Conservation (phyloP, 805 yeast genomes). For the Barnettozyma populi region DNA sequence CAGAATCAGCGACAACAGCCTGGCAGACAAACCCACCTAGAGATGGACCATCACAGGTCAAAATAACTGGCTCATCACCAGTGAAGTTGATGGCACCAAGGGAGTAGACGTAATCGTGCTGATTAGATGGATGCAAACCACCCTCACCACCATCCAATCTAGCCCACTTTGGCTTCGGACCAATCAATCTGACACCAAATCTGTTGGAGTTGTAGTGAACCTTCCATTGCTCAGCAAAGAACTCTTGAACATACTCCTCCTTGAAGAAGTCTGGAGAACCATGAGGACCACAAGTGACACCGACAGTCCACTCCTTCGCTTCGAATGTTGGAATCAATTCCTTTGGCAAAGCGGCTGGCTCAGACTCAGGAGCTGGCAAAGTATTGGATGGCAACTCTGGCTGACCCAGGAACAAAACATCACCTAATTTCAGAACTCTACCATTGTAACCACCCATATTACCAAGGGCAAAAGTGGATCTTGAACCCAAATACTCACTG, state of each 20-base stretch:
- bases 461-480: conserved; percentile 94
- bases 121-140: conserved; percentile 97
- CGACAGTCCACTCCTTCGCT: conserved; percentile 64
- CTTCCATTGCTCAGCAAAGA: conserved; percentile 80
- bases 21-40: conserved; percentile 97
- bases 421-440: conserved; percentile 85
- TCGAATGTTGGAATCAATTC: conserved; percentile 31
- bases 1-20: conserved; percentile 92
- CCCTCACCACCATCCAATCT: conserved; percentile 96
- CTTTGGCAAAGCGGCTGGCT: conserved; percentile 54
- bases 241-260: conserved; percentile 64
- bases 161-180: conserved; percentile 97
- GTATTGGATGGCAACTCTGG: conserved; percentile 63
- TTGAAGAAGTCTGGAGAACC: conserved; percentile 95
- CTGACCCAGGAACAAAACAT: conserved; percentile 81
- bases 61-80: conserved; percentile 96
- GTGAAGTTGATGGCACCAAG: conserved; percentile 96
- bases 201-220: conserved; percentile 96
- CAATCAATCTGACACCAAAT: conserved; percentile 90
- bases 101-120: conserved; percentile 95
- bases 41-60: conserved; percentile 97
- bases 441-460: conserved; percentile 93
- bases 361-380: conserved; percentile 66
- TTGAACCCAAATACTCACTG: conserved; percentile 89
- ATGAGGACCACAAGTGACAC: conserved; percentile 96